Evolutionary conservation across 176 grass and related monocot genomes (phyloP), one percentile per base, ranked within the genome.

Genomic region (Elaeis guineensis): DNA sequence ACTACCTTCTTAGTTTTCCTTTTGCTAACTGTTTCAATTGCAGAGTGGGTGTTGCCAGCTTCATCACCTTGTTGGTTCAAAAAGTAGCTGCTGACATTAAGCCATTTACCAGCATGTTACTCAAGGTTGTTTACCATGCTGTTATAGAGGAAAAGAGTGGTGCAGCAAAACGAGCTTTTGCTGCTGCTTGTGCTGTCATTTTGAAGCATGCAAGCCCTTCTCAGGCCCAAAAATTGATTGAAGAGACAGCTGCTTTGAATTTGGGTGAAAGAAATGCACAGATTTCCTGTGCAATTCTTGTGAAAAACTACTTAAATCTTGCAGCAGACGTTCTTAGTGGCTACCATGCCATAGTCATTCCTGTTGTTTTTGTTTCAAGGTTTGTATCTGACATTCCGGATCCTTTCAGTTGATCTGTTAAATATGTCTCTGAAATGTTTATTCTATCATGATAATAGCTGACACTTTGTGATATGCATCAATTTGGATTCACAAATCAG

Each of bases 1-100:
- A 44, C 35, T 2, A 44, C 35, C 9, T 44, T 35, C 32, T 35
- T 35, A 35, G 32, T 35, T 44, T 44, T 44, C 8, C 11, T 44
- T 44, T 44, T 44, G 35, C 35, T 44, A 44, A 44, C 35, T 44
- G 35, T 44, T 44, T 44, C 35, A 44, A 44, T 14, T 68, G 52
- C 81, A 96, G 92, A 65, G 83, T 96, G 22, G 92, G 92, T 69
- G 83, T 96, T 81, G 92, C 92, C 66, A 96, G 62, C 67, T 96
- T 96, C 58, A 87, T 96, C 69, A 90, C 80, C 64, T 77, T 96
- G 64, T 77, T 96, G 72, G 85, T 87, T 44, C 86, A 96, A 76
- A 85, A 90, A 29, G 83, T 87, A 54, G 86, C 71, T 55, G 16
- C 74, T 25, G 84, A 96, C 26, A 90, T 96, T 70, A 90, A 85